Conservation (phyloP, 306 rosid genomes). For the Quercus alba region DNA sequence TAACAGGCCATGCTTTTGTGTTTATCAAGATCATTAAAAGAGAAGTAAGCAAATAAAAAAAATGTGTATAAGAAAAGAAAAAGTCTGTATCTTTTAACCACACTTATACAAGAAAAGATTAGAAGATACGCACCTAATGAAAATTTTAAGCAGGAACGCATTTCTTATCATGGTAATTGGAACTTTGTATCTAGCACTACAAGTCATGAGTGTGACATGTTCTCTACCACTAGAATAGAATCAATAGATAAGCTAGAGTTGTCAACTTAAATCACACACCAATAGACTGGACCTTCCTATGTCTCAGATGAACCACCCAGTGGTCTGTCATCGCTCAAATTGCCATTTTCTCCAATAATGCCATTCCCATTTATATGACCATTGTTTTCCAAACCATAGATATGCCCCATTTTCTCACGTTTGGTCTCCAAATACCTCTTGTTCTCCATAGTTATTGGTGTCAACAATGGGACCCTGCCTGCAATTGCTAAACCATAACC, state of each 20-base stretch:
- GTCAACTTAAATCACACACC: neutral
- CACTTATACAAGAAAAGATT: too few species aligned
- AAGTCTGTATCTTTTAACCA: too few species aligned
- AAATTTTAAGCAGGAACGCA: neutral
- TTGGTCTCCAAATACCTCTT: constrained; percentile 24
- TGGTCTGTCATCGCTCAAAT: neutral
- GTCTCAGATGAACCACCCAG: neutral
- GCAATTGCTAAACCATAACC: constrained; percentile 43
- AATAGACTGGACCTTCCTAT: neutral
- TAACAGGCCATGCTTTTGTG: too few species aligned
- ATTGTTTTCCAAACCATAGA: constrained; percentile 12
- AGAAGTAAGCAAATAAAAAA: too few species aligned
- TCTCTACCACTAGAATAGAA: neutral
- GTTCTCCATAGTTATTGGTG: constrained; percentile 26
- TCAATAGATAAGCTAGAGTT: neutral
- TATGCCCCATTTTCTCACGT: constrained; percentile 21
- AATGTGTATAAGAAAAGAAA: too few species aligned
- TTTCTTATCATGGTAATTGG: neutral
- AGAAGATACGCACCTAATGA: neutral
- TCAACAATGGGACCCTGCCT: constrained; percentile 35
- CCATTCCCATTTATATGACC: constrained; percentile 9
- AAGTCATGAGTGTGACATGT: neutral
- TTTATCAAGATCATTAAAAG: too few species aligned
- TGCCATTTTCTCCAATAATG: neutral
- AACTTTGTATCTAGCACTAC: neutral